Evolutionary conservation across 1,284 basidiomycete genomes (phyloP), one percentile per base, ranked within the genome.

Genomic region (Cutaneotrichosporon sp.): DNA sequence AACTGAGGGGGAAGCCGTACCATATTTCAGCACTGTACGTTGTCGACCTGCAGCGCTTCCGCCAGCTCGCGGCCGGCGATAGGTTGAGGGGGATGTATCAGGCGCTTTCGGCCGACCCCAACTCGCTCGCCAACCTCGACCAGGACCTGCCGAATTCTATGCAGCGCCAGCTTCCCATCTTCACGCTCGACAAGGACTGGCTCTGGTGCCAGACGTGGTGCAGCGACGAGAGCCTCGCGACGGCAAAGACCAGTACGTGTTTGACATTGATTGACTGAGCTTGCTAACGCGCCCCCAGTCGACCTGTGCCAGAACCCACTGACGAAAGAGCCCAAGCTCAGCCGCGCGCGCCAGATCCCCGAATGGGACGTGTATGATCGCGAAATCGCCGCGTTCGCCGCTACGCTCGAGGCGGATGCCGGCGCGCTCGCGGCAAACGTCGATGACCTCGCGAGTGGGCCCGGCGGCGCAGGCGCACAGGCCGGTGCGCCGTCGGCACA

Each of bases 261-360:
- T n/a, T n/a, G 5, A 15, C 13, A 8, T 15, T 10, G 14, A 21
- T 35, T 17, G 33, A 9, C 12, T 22, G 30, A 8, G 36, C 26
- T 30, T n/a, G n/a, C n/a, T 5, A 30, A 45, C 49, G 47, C 20
- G 51, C 49, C 21, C 82, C 84, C 68, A 90, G 86, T 96, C 59
- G 91, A 96, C 69, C 80, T 96, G 4, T 94, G 91, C 69, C 90
- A 92, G 73, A 93, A 93, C 66, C 89, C 90, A 12, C 78, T 91
- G 49, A 93, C 90, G 86, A 94, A 96, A 84, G 93, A 97, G 70
- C 93, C 93, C 2, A 98, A 98, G 73, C 80, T 98, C 9, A 82
- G 85, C 9, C 82, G 94, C 33, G 96, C 94, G 1, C 83, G 93
- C 36, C 85, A 93, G 66, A 97, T 98, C 49, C 93, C 94, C 0